Conservation (phyloP, 371 early-diverging fungal species). For the Dichotomocladium elegans region DNA sequence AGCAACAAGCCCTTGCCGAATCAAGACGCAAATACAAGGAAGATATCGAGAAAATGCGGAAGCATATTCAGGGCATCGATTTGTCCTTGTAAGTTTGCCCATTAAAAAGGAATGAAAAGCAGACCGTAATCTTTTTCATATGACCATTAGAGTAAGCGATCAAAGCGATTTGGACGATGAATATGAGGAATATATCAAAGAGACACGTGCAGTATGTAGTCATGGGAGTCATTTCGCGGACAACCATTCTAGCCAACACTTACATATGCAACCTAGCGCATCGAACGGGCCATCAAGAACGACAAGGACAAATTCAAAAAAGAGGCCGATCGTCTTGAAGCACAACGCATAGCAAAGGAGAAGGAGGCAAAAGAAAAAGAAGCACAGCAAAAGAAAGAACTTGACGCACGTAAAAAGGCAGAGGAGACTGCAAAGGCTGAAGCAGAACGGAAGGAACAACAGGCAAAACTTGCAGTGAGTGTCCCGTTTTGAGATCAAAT, state of each 20-base stretch:
- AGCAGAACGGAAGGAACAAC: slow-evolving; percentile 12
- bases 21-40: not conserved
- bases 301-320: slow-evolving; percentile 1
- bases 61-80: too few species aligned
- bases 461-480: slow-evolving; percentile 18
- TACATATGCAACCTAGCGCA: not conserved
- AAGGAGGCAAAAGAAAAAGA: too few species aligned
- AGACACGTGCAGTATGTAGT: slow-evolving; percentile 1
- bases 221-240: too few species aligned
- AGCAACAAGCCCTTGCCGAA: not conserved
- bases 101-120: too few species aligned
- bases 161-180: not conserved
- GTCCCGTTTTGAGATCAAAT: too few species aligned
- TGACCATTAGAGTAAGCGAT: not conserved
- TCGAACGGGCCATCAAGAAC: not conserved
- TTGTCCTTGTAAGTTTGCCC: too few species aligned
- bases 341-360: slow-evolving; percentile 16
- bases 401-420: slow-evolving; percentile 20
- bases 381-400: slow-evolving; percentile 21
- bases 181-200: not conserved
- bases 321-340: slow-evolving; percentile 1
- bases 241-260: too few species aligned
- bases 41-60: not conserved
- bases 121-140: too few species aligned
- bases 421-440: too few species aligned